phyloP scores from a whole-genome alignment of 441 rosid genomes.

The Corymbia calophylla region DNA sequence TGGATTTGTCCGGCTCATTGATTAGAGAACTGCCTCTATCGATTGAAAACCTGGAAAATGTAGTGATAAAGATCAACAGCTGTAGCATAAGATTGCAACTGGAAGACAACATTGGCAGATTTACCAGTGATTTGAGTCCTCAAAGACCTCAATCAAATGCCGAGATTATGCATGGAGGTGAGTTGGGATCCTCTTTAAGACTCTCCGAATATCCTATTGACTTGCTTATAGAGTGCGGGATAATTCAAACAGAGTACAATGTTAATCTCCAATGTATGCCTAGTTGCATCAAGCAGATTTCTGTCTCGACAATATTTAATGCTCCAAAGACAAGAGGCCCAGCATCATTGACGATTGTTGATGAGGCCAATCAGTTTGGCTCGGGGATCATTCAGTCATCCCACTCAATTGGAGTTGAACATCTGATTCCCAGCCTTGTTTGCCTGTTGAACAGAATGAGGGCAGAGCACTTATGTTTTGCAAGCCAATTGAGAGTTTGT shows the following conservation, averaged over 20 bases:
- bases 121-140: not conserved
- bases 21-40: not conserved
- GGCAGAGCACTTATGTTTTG: not conserved
- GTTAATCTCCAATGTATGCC: not conserved
- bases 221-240: not conserved
- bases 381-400: not conserved
- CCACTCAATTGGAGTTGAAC: not conserved
- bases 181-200: not conserved
- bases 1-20: not conserved
- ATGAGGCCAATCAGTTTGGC: not conserved
- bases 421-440: not conserved
- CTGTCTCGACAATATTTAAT: not conserved
- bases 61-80: not conserved
- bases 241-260: not conserved
- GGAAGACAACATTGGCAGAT: not conserved
- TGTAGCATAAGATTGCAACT: not conserved
- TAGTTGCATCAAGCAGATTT: not conserved
- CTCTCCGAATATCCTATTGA: not conserved
- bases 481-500: not conserved
- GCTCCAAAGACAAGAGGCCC: not conserved
- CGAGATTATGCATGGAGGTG: not conserved
- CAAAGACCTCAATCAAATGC: not conserved
- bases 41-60: not conserved
- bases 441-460: not conserved
- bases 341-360: not conserved